These are phyloP conservation scores for Gentiana macrophylla DNA, from an alignment of 257 asterid genomes.

Conservation along the genomic window DNA sequence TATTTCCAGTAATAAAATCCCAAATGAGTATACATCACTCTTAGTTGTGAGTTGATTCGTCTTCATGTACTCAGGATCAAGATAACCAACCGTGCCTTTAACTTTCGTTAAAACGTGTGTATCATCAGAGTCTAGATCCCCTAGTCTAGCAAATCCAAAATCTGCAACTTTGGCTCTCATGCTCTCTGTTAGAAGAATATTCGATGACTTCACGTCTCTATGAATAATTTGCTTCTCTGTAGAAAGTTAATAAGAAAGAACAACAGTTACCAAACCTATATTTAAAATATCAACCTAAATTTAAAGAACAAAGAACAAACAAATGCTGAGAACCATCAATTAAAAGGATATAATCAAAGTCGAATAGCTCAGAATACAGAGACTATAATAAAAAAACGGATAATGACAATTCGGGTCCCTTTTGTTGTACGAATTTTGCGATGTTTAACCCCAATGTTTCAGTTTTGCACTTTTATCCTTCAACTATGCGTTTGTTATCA, in stretches of 20 bases:
- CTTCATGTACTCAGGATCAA: conserved; percentile 95
- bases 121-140: conserved; percentile 61
- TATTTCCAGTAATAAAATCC: conserved; percentile 72
- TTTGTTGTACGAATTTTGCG: no score
- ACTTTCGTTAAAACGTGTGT: conserved; percentile 85
- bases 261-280: no score
- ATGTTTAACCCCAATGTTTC: no score
- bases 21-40: conserved; percentile 95
- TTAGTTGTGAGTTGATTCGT: conserved; percentile 77
- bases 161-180: conserved; percentile 93
- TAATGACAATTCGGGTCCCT: no score
- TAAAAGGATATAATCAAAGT: no score
- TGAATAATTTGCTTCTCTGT: conserved; percentile 97
- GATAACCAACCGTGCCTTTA: conserved; percentile 95
- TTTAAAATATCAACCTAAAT: no score
- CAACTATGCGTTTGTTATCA: no score
- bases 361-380: no score
- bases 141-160: conserved; percentile 87
- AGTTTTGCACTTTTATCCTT: no score
- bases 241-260: neutral
- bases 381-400: neutral
- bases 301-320: no score
- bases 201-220: conserved; percentile 95
- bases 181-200: conserved; percentile 85
- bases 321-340: no score